A percentile compares a stretch with the other conserved stretches of the same genome.
Evolutionary conservation across 352 stramenopile species (phyloP).

Genomic region (Globisporangium apiculatum): DNA sequence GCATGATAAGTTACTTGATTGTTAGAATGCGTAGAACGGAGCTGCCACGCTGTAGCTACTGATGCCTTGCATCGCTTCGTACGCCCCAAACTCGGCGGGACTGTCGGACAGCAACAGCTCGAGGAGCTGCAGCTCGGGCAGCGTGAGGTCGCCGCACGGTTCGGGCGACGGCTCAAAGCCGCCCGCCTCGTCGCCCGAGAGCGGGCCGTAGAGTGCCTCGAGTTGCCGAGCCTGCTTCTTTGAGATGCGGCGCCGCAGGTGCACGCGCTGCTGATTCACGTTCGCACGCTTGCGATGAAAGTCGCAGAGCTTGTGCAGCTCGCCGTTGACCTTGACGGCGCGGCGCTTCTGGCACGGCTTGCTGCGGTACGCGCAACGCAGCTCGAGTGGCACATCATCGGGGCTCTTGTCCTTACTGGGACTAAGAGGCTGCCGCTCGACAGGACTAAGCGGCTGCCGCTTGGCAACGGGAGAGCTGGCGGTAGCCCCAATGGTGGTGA

Average conservation of each 20-base stretch:
- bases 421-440: not conserved
- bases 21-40: not conserved
- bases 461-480: no score
- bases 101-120: constrained; percentile 12
- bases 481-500: not conserved
- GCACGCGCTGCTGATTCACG: constrained; percentile 35
- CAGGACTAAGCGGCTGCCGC: no score
- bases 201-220: constrained; percentile 6
- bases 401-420: not conserved
- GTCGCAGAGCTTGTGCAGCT: constrained; percentile 34
- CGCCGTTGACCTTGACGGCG: constrained; percentile 36
- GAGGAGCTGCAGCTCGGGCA: constrained; percentile 10
- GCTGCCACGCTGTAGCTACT: not conserved
- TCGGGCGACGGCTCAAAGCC: constrained; percentile 7
- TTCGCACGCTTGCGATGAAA: constrained; percentile 37
- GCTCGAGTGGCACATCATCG: constrained; percentile 1
- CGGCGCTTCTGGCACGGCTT: constrained; percentile 28
- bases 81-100: not conserved
- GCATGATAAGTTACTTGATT: constrained; percentile 7
- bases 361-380: constrained; percentile 26
- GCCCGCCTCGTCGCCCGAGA: constrained; percentile 3
- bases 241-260: constrained; percentile 18
- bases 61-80: not conserved
- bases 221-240: constrained; percentile 11
- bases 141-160: constrained; percentile 10